phyloP scores from a whole-genome alignment of 106 monocot genomes.

The Allium fistulosum region DNA sequence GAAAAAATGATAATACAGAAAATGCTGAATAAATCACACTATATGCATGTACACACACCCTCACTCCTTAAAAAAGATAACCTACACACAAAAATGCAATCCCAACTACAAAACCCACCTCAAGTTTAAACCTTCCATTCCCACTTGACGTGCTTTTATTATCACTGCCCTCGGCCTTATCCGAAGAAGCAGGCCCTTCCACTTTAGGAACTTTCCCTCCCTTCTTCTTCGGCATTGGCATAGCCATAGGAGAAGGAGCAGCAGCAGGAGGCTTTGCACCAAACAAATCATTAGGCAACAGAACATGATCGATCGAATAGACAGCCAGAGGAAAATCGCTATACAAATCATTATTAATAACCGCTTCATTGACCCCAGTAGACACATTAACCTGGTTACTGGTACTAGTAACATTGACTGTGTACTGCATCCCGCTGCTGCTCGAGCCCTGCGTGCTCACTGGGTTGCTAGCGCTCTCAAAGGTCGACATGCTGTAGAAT shows the following conservation, averaged over 20 bases:
- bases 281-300: constrained; percentile 49
- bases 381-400: constrained; percentile 51
- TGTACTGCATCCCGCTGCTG: constrained; percentile 29
- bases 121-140: neutral
- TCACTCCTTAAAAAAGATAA: constrained; percentile 5
- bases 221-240: neutral
- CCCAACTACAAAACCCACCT: neutral
- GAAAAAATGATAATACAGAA: too few species aligned
- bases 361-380: constrained; percentile 49
- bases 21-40: too few species aligned
- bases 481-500: constrained; percentile 43
- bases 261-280: constrained; percentile 21
- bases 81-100: neutral
- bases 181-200: neutral
- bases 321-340: constrained; percentile 55
- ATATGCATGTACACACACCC: neutral
- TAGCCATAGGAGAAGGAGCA: constrained; percentile 4
- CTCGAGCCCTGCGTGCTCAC: constrained; percentile 59
- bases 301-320: constrained; percentile 65
- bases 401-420: constrained; percentile 50
- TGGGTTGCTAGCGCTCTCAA: constrained; percentile 76
- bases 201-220: neutral
- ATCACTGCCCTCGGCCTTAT: neutral
- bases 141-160: neutral
- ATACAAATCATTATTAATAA: constrained; percentile 33